Base-by-base conservation (phyloP, 352 stramenopile genomes). In the Phytophthora podocarpi region DNA sequence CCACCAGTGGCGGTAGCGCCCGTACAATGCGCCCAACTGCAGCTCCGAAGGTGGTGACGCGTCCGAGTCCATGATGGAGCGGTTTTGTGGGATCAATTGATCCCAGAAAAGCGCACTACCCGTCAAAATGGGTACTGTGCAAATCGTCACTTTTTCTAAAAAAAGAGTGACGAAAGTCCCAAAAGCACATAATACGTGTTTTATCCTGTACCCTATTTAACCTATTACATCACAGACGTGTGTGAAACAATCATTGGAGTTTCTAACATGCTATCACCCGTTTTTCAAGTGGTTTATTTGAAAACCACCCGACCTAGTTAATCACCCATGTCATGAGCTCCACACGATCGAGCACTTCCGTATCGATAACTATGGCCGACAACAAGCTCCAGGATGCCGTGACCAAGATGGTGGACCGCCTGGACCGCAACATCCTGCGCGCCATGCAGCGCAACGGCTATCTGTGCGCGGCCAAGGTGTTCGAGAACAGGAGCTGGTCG, bases 401-500 rank as follows among this genome's bases (percentile, higher is more conserved):
- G 50, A 68, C 47, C 68, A 87, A 80, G 62, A 94, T 94, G 85
- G 88, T 95, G 67, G 85, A 96, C 64, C 76, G 77, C 54, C 63
- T 96, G 39, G 87, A 96, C 67, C 81, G 78, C 52, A 82, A 72
- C 24, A 59, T 93, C 40, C 66, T 96, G 59, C 87, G 87, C 20
- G 62, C 76, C 42, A 78, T 96, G 58, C 85, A 95, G 80, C 87
- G 87, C 64, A 73, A 83, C 26, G 80, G 82, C 21, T 96, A 96
- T 59, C 61, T 93, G 50, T 94, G 87, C 59, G 86, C 82, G n/a
- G 87, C 85, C 55, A 93, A 95, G 49, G 90, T 85, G 59, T 95
- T 96, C 40, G 87, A 96, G 63, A 90, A 93, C 80, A 93, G 89
- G 64, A 74, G 54, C 58, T 85, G 73, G 72, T 87, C 65, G 43